phyloP scores from a whole-genome alignment of 129 eudicot genomes.

The Centella asiatica region DNA sequence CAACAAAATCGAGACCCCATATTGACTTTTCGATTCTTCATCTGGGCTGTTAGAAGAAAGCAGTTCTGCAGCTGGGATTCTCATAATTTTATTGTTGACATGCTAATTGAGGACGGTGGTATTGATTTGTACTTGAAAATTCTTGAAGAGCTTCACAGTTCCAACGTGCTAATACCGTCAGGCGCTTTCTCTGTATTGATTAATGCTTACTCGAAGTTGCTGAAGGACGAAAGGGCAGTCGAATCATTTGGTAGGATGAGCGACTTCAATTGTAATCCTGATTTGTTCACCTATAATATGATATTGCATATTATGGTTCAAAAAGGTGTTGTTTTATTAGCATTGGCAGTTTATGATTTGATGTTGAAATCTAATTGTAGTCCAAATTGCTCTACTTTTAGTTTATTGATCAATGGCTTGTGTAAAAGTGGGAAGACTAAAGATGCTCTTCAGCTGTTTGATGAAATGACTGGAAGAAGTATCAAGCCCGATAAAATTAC shows the following conservation, averaged over 20 bases:
- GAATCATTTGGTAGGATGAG: conserved; percentile 68
- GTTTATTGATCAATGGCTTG: conserved; percentile 71
- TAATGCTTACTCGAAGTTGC: conserved; percentile 44
- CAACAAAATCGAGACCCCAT: conserved; percentile 28
- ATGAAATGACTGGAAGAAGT: conserved; percentile 64
- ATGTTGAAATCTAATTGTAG: conserved; percentile 59
- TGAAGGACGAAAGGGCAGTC: conserved; percentile 44
- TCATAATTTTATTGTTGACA: conserved; percentile 18
- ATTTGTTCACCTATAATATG: conserved; percentile 43
- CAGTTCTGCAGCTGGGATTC: conserved; percentile 34
- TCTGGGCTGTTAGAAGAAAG: conserved; percentile 46
- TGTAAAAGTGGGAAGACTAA: conserved; percentile 45
- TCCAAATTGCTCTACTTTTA: conserved; percentile 51
- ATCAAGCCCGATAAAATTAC: conserved; percentile 51
- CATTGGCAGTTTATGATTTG: conserved; percentile 56
- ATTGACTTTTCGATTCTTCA: conserved; percentile 62
- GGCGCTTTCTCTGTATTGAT: conserved; percentile 52
- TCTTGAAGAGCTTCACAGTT: conserved; percentile 35
- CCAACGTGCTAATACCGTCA: conserved; percentile 13
- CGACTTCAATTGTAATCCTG: conserved; percentile 44
- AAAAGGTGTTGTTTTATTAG: conserved; percentile 48
- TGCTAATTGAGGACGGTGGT: conserved; percentile 17
- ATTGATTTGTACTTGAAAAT: conserved; percentile 46
- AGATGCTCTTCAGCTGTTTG: conserved; percentile 49
- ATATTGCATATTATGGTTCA: conserved; percentile 46